Percentiles rank a stretch among this genome's conserved stretches.
phyloP scores from a whole-genome alignment of 352 stramenopile genomes.

The Globisporangium echinulatum region DNA sequence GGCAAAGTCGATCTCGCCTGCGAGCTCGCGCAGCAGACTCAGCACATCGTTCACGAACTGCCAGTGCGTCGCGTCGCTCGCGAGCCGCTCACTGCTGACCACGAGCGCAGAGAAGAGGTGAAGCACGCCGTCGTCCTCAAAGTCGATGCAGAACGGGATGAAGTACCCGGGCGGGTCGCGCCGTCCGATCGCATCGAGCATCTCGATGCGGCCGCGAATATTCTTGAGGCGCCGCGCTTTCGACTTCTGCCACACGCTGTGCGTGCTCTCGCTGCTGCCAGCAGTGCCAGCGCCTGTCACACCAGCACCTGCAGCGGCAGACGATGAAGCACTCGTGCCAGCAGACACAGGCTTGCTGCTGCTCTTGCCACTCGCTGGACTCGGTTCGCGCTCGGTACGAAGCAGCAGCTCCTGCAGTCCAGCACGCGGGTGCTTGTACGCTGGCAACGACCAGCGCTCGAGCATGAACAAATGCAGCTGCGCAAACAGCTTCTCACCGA shows the following conservation, averaged over 20 bases:
- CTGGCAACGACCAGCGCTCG: constrained; percentile 31
- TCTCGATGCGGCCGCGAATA: constrained; percentile 36
- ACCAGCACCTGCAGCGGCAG: too few relatives aligned
- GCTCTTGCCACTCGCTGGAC: constrained; percentile 2
- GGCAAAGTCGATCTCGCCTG: constrained; percentile 36
- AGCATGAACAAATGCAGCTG: constrained; percentile 29
- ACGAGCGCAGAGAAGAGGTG: constrained; percentile 25
- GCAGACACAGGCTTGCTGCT: not conserved
- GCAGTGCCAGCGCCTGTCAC: not conserved
- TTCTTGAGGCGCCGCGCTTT: constrained; percentile 57
- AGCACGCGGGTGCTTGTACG: constrained; percentile 34
- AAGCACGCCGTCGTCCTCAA: constrained; percentile 35
- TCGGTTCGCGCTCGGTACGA: constrained; percentile 25
- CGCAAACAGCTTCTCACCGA: constrained; percentile 24
- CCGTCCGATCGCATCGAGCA: constrained; percentile 24
- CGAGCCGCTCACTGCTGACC: constrained; percentile 9
- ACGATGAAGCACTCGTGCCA: not conserved
- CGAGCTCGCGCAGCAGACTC: constrained; percentile 21
- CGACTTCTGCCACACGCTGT: constrained; percentile 20
- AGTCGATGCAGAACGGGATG: constrained; percentile 61
- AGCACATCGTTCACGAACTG: constrained; percentile 22
- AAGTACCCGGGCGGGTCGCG: constrained; percentile 45
- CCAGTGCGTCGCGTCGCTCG: constrained; percentile 1
- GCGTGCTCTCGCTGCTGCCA: not conserved
- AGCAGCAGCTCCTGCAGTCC: constrained; percentile 49